Evolutionary conservation across 2,329 filamentous ascomycete species (phyloP), one percentile per base, ranked within the genome.

Genomic region (Sporothrix brunneoviolacea): DNA sequence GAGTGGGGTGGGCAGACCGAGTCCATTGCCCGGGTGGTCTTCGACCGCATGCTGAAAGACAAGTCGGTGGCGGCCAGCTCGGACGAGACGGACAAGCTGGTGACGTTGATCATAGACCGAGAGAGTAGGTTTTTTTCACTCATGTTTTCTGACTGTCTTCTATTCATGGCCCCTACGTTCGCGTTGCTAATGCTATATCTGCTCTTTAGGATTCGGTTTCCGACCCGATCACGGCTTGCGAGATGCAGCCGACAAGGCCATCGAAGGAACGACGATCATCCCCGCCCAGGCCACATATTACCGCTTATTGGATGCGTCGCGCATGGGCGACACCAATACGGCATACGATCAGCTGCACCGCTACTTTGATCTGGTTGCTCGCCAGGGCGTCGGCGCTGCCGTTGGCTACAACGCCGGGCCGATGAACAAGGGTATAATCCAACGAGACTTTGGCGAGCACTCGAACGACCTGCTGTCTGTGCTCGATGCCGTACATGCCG

Each of bases 401-500:
- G 91, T 91, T 60, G 55, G 53, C 13, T 97, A 98, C 62, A 93
- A 97, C 63, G 95, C 96, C 63, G 93, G 93, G 1, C 71, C 97
- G 13, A 83, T 98, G 62, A 96, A 96, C 62, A 78, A 96, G 52
- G 91, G 91, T 4, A 88, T 96, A 30, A 77, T 97, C 4, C 91
- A 98, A 62, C 88, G 91, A 15, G 93, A 97, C 65, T 97, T 97
- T 70, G 91, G 91, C 41, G 95, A 88, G 63, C 84, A 90, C 64
- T 79, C 82, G 36, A 91, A 97, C 68, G 91, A 91, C 6, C 79
- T 97, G n/a, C 81, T 88, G 10, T 88, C 91, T 12, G 95, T 98
- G 83, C 83, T 95, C 38, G 93, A 97, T 65, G 91, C 91, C 0
- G 90, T 98, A 30, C 84, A 91, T 0, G 95, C 90, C n/a, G 93